Evolutionary conservation across 805 yeast species (phyloP), one percentile per base, ranked within the genome.

Genomic region (Starmera quercuum): DNA sequence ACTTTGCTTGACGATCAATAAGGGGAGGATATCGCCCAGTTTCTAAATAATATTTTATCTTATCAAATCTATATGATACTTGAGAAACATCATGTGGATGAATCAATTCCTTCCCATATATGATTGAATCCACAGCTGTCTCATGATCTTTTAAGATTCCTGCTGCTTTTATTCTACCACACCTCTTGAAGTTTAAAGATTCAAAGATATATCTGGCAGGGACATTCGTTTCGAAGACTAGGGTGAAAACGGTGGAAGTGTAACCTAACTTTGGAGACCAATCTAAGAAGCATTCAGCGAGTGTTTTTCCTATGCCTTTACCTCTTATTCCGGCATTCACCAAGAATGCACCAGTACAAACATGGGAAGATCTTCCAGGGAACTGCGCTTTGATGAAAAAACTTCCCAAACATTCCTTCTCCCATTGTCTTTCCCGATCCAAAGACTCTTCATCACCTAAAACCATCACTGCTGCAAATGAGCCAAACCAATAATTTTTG

Each of bases 191-290:
- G 42, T 78, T 78, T 28, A 82, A 66, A 9, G 78, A 64, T 47
- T 85, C 95, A 61, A 87, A 73, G 29, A 90, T 78, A 40, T 78
- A 66, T 43, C 92, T 66, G 5, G 94, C 92, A 2, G 94, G 80
- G 14, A 73, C 76, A 52, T 92, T 92, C 4, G 94, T 79, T 44
- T 88, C 95, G 56, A 84, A 92, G 4, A 90, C 86, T 36, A 90
- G 63, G 42, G 87, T 86, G 60, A 92, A 83, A 41, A 83, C 73
- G 6, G 84, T 73, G 43, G 86, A 83, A 1, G 90, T 83, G 57
- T 83, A 90, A 4, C 96, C 96, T 26, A 92, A 63, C 40, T 77
- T 67, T 11, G 90, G 90, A 1, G 97, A 86, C 97, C 97, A 92
- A 39, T 81, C 85, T 17, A 88, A 54, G 46, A 76, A 85, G 46